Percentiles rank a stretch among this genome's conserved stretches.
Evolutionary conservation across 1,284 basidiomycete species (phyloP).

Genomic region (Erythrobasidium hasegawianum): DNA sequence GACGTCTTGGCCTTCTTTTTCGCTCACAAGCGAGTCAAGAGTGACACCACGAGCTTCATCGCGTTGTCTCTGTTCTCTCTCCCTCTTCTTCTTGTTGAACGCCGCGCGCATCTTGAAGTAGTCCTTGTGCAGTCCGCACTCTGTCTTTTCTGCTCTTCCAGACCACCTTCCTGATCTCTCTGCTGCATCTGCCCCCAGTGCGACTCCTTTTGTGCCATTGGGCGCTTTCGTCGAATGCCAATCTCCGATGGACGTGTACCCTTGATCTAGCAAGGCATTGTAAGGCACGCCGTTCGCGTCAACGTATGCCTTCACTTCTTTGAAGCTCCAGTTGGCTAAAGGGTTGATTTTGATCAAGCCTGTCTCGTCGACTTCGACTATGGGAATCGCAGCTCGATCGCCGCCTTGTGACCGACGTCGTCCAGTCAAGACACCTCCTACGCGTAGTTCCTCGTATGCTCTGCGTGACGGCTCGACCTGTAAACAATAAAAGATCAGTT

Average conservation of each 20-base stretch:
- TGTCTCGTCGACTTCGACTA: conserved; percentile 85
- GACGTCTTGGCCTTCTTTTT: neutral
- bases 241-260: conserved; percentile 92
- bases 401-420: conserved; percentile 87
- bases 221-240: conserved; percentile 85
- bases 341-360: conserved; percentile 95
- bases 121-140: conserved; percentile 91
- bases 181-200: conserved; percentile 55
- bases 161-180: conserved; percentile 92
- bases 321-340: conserved; percentile 83
- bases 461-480: conserved; percentile 89
- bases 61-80: conserved; percentile 39
- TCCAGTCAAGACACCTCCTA: conserved; percentile 88
- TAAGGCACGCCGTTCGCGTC: conserved; percentile 78
- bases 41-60: conserved; percentile 43
- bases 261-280: conserved; percentile 82
- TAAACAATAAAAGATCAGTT: no score
- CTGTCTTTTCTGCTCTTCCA: conserved; percentile 78
- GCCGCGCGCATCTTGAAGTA: conserved; percentile 50
- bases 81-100: conserved; percentile 47
- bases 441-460: conserved; percentile 75
- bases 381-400: conserved; percentile 73
- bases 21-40: conserved; percentile 1
- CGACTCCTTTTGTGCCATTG: conserved; percentile 55
- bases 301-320: conserved; percentile 80